Base-by-base conservation (phyloP, 1,284 basidiomycete species). In the Trametes versicolor region DNA sequence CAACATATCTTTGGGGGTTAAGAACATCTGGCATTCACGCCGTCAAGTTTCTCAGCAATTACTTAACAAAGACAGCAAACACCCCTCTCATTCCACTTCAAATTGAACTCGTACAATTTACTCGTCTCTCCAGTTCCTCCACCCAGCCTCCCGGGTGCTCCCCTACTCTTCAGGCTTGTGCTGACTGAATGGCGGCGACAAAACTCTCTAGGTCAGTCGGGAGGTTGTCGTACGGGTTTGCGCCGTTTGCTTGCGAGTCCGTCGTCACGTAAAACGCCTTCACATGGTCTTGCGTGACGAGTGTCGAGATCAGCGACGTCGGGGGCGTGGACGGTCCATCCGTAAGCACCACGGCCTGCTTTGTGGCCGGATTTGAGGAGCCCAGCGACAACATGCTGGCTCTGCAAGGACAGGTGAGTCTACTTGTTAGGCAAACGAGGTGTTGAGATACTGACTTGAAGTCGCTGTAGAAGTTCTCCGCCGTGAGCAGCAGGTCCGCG, bases 211-310 rank as follows among this genome's bases (percentile, higher is more conserved):
- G 62, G 45, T 70, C 65, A 10, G 69, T 62, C 15, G 72, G 72
- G 29, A 73, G 41, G 19, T 57, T 64, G 49, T 71, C 70, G 53
- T 73, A 73, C 6, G 72, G 72, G 49, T 73, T 71, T 8, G 43
- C 64, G 19, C 57, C 60, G 47, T 65, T 69, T 13, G 67, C 69
- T 41, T 72, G 66, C 3, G 57, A 62, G 58, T 73, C 75, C n/a
- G 74, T 75, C 8, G 80, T 82, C n/a, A 82, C 79, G 74, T 72
- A 75, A 15, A 79, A 71, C 10, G 81, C 80, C 72, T 78, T 79
- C 56, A 71, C 76, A 1, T 76, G 76, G 53, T 78, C 78, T 0
- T 71, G 72, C 21, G 55, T 77, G 21, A 72, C 62, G 29, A 75
- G 76, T 49, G 78, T 72, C 71, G 60, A 76, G 51, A 80, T 76